Base-by-base conservation (phyloP, 225 moss, liverwort and hornwort genomes). In the Pleurozium schreberi region DNA sequence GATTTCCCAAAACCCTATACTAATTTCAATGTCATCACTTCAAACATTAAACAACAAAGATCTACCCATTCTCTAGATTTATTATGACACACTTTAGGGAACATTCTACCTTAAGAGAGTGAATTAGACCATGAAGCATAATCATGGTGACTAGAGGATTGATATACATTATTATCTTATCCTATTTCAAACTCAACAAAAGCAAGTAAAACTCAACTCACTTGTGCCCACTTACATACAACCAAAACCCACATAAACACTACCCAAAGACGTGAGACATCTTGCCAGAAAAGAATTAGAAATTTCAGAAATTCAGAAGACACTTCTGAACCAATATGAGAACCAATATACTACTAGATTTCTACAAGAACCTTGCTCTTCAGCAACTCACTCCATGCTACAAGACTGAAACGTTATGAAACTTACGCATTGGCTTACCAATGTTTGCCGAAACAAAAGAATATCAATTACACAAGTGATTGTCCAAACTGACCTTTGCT, bases 41-140 rank as follows among this genome's bases (percentile, higher is more conserved):
- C 22, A 34, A 76, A 76, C 34, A 34, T 3, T 9, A 14, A 76
- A 34, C 14, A 76, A 36, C 14, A 53, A 52, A 22, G 9, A 36
- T 53, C 33, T 36, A 53, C 1, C 33, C 23, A 13, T 78, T 78
- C 3, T n/a, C 26, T 78, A 26, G 0, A n/a, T 18, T n/a, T n/a
- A 18, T 8, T 18, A 57, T 6, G 18, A 11, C 36, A 57, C 20
- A 36, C 5, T n/a, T 16, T 2, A 1, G 6, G 0, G 2, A 16
- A 6, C 3, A 16, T 25, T 0, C 55, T 22, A 47, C 30, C 10
- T n/a, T 11, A 60, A n/a, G n/a, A n/a, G 13, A 69, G 22, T 10
- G 26, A 43, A 43, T 31, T 12, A 33, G 8, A 49, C 75, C 20
- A 12, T 50, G 34, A 75, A 8, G 34, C 8, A 5, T 0, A 76